Evolutionary conservation across 495 filamentous ascomycete species (phyloP).

Genomic region (Penicillium bialowiezense): DNA sequence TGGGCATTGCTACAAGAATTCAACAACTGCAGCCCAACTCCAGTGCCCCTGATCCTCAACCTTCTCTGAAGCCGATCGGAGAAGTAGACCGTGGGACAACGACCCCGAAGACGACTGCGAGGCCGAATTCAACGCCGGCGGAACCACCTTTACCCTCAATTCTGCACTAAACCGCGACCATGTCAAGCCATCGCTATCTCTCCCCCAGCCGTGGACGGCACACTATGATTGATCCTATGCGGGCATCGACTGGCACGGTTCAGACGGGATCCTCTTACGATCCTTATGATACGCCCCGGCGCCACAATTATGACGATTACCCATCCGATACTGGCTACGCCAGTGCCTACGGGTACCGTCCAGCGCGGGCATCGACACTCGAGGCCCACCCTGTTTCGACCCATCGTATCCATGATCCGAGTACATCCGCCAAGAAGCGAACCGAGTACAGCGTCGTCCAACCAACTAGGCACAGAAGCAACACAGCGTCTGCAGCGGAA

Average conservation of each 20-base stretch:
- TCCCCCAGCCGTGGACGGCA: slow-evolving; percentile 36
- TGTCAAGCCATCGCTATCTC: slow-evolving; percentile 22
- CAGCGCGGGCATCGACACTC: slow-evolving; percentile 23
- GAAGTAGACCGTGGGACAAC: not conserved
- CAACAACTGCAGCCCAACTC: not conserved
- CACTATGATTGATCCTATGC: slow-evolving; percentile 37
- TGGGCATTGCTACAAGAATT: slow-evolving; percentile 5
- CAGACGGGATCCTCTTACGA: slow-evolving; percentile 37
- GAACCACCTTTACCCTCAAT: not conserved
- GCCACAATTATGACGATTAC: slow-evolving; percentile 32
- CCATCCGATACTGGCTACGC: slow-evolving; percentile 33
- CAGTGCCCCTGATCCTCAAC: not conserved
- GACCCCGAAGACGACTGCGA: not conserved
- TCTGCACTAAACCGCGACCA: not conserved
- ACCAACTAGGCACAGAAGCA: slow-evolving; percentile 36
- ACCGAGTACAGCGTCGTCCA: slow-evolving; percentile 46
- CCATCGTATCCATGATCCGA: slow-evolving; percentile 32
- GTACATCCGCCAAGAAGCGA: slow-evolving; percentile 31
- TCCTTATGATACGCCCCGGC: slow-evolving; percentile 29
- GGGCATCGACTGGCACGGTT: slow-evolving; percentile 49
- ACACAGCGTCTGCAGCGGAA: slow-evolving; percentile 32
- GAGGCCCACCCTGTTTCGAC: slow-evolving; percentile 39
- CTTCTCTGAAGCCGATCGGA: not conserved
- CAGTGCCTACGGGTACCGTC: slow-evolving; percentile 28
- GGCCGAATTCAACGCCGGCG: not conserved